Base-by-base conservation (phyloP, 2,329 filamentous ascomycete species). In the Aspergillus costaricaensis region DNA sequence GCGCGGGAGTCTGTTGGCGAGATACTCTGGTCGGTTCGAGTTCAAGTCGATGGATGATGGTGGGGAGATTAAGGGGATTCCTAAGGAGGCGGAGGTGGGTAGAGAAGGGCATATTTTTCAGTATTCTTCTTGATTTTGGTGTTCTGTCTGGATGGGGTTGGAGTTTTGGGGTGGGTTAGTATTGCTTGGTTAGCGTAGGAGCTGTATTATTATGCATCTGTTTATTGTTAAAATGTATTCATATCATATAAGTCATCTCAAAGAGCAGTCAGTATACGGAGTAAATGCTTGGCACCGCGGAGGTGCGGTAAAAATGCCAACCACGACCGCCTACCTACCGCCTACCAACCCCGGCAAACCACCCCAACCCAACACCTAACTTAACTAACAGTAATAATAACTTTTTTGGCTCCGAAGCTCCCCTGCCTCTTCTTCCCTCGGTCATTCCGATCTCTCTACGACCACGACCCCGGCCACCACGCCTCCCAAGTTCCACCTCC, bases 61-160 rank as follows among this genome's bases (percentile, higher is more conserved):
- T 9, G 69, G 71, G 17, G 72, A 73, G 30, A 86, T 91, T 64
- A 91, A 88, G 74, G 84, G 84, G 15, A 87, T 92, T 77, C 85
- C 88, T 0, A 81, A 77, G 64, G 72, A 74, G 32, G 80, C 81
- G 12, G 71, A 79, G 57, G 66, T 79, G 62, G 73, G 71, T n/a
- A 68, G 71, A 10, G 75, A 77, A 55, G 67, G 69, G 19, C 74
- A 77, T 65, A 76, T 76, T 38, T 74, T 74, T 65, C 70, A 65
- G 68, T 66, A 50, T 59, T 57, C 61, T n/a, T 61, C 43, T n/a
- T 59, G 57, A 52, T n/a, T 62, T 39, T 27, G 25, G 21, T 21
- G 5, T 32, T 36, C 12, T n/a, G 9, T 9, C 23, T 23, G 30
- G 8, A 48, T 21, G 25, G 47, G n/a, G 19, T 2, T 55, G 41